Evolutionary conservation across 192 early-diverging fungal species (phyloP).

Genomic region (Entophlyctis luteolus): DNA sequence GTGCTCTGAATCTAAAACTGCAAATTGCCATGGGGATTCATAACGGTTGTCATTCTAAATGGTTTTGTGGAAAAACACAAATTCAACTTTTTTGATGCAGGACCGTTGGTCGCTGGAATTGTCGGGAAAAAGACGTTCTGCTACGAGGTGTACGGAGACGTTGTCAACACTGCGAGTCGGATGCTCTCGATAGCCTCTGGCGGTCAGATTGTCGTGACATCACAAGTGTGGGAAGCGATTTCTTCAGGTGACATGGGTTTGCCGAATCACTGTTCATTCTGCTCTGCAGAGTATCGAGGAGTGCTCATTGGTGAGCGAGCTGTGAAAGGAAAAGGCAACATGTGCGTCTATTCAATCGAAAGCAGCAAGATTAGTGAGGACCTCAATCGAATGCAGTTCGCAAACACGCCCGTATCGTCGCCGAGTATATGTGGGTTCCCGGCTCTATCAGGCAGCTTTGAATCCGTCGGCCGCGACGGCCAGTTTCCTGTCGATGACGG

Average conservation of each 20-base stretch:
- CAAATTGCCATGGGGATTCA: constrained; percentile 41
- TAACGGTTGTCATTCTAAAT: no score
- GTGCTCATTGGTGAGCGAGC: constrained; percentile 26
- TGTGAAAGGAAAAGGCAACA: constrained; percentile 47
- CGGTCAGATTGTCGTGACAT: constrained; percentile 42
- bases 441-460: no score
- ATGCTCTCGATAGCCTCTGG: constrained; percentile 35
- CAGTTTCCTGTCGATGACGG: no score
- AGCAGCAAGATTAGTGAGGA: background rate
- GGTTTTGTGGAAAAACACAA: no score
- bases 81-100: constrained; percentile 14
- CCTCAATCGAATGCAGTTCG: no score
- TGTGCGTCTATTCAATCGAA: constrained; percentile 36
- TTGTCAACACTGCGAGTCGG: constrained; percentile 42
- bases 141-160: constrained; percentile 53
- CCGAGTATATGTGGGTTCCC: no score
- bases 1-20: constrained; percentile 26
- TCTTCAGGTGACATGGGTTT: background rate
- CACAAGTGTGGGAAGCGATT: constrained; percentile 21
- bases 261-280: no score
- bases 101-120: constrained; percentile 51
- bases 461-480: no score
- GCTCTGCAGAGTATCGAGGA: constrained; percentile 30
- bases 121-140: constrained; percentile 48
- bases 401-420: no score